These are phyloP conservation scores for Fragaria ananassa DNA, from an alignment of 306 rosid genomes.

Conservation along the genomic window DNA sequence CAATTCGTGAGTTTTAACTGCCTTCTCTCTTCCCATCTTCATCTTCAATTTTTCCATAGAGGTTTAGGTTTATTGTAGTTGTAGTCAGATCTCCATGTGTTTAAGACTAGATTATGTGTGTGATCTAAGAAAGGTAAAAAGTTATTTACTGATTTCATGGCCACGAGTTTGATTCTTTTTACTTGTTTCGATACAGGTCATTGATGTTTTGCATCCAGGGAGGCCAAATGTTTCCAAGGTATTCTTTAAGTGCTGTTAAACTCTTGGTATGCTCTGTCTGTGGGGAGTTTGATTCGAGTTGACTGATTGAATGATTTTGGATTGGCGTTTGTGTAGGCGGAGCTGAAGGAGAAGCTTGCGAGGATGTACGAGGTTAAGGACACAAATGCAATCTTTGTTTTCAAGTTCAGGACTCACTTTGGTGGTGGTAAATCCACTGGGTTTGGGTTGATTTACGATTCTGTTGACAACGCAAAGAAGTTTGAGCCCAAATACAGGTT, in stretches of 20 bases:
- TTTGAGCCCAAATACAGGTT: slow-evolving; percentile 93
- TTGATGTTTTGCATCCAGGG: slow-evolving; percentile 92
- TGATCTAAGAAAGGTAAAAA: background rate
- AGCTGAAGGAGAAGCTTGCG: slow-evolving; percentile 83
- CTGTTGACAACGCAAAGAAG: slow-evolving; percentile 86
- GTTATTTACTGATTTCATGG: background rate
- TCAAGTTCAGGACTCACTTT: slow-evolving; percentile 85
- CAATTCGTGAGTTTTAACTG: slow-evolving; percentile 57
- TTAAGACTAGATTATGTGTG: background rate
- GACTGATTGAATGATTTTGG: background rate
- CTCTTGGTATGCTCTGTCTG: background rate
- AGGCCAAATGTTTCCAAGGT: slow-evolving; percentile 94
- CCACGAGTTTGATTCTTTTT: background rate
- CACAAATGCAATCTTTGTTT: slow-evolving; percentile 72
- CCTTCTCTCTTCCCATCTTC: background rate
- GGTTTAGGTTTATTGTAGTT: background rate
- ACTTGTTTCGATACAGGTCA: slow-evolving; percentile 38
- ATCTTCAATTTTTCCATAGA: background rate
- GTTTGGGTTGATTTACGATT: slow-evolving; percentile 86
- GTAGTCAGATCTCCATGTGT: background rate
- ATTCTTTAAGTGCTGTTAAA: background rate
- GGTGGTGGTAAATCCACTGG: slow-evolving; percentile 98
- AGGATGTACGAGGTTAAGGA: slow-evolving; percentile 82
- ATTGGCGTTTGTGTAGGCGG: slow-evolving; percentile 44
- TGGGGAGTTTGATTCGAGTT: background rate